Evolutionary conservation across 2,329 filamentous ascomycete species (phyloP), one percentile per base, ranked within the genome.

Genomic region (Zopfia rhizophila): DNA sequence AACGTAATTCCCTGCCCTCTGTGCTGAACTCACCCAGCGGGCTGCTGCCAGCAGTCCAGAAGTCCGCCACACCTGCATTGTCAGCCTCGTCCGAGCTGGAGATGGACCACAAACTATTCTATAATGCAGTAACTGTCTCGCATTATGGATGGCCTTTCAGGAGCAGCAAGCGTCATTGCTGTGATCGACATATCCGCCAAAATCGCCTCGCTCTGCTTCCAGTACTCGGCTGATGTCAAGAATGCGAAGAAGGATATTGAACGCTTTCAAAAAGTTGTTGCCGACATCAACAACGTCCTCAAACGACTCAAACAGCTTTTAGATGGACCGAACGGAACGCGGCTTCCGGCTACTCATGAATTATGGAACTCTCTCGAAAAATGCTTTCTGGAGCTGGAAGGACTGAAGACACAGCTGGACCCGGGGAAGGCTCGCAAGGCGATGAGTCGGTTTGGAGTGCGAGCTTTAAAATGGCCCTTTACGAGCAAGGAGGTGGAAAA

Each of bases 381-480:
- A 55, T 61, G 56, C 17, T 29, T 23, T 3, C 14, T 45, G 37
- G 27, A 60, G 42, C 39, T 60, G 19, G 10, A 49, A 38, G 21
- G 31, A 4, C 38, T 60, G 11, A 17, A 59, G 29, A 33, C 13
- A 3, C 29, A 49, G 13, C 42, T 60, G 13, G 43, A 60, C n/a
- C 53, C 46, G 6, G 42, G 57, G 12, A 40, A 48, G 18, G 32
- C 17, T 22, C 51, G 61, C 7, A 70, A 66, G 39, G 32, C 47
- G 1, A 73, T 73, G 64, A 62, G 53, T 19, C 54, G 54, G n/a
- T 37, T 67, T 33, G 63, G 70, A 21, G 18, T 70, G 8, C 64
- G 66, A 45, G 62, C 69, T 31, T 56, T 75, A 11, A 75, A 68
- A 55, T 76, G 71, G 73, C 72, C 71, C 3, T 68, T 75, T 30